Conservation (phyloP, 768 basidiomycete genomes). For the Collybiopsis confluens region DNA sequence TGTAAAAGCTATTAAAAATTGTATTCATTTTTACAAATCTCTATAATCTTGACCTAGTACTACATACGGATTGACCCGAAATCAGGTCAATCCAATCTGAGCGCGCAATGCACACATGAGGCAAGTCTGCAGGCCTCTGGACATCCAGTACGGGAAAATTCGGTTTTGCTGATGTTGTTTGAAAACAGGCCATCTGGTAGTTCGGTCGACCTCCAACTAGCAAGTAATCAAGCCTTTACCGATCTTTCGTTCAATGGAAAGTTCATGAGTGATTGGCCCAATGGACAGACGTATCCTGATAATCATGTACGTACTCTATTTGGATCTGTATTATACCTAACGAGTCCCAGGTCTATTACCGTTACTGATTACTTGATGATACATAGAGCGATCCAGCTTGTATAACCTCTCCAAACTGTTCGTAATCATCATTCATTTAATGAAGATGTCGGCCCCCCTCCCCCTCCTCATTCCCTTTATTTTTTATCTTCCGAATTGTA, state of each 20-base stretch:
- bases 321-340: background rate
- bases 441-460: no score
- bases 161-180: background rate
- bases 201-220: slow-evolving; percentile 44
- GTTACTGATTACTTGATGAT: background rate
- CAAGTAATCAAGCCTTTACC: slow-evolving; percentile 45
- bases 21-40: no score
- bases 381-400: slow-evolving; percentile 33
- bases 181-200: slow-evolving; percentile 40
- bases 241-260: slow-evolving; percentile 36
- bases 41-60: no score
- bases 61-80: no score
- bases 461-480: background rate
- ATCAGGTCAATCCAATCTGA: no score
- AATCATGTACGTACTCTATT: slow-evolving; percentile 32
- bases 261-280: slow-evolving; percentile 39
- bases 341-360: background rate
- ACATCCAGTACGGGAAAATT: no score
- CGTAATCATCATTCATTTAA: slow-evolving; percentile 18
- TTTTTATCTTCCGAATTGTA: slow-evolving; percentile 16
- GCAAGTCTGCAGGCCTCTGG: no score
- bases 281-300: slow-evolving; percentile 39
- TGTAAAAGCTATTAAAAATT: no score
- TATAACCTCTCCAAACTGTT: slow-evolving; percentile 46
- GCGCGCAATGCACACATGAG: no score